Evolutionary conservation across 2,329 filamentous ascomycete species (phyloP).

Genomic region (Aspergillus neotritici): DNA sequence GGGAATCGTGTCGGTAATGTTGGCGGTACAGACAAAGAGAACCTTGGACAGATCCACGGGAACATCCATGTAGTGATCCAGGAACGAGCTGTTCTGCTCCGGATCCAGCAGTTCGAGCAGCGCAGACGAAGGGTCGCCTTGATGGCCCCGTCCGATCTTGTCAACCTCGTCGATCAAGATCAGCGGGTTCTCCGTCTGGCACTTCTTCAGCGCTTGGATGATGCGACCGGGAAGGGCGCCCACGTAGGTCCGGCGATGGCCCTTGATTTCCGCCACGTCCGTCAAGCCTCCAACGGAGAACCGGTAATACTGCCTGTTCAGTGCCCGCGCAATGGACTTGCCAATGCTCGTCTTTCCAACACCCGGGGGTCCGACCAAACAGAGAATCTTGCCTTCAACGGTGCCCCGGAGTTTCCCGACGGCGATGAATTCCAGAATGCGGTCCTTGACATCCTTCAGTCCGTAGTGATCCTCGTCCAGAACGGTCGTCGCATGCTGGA

Average conservation of each 20-base stretch:
- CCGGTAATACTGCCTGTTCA: slow-evolving; percentile 95
- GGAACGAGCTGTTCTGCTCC: slow-evolving; percentile 93
- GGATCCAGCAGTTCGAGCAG: slow-evolving; percentile 90
- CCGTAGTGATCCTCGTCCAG: slow-evolving; percentile 96
- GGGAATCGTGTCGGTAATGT: slow-evolving; percentile 97
- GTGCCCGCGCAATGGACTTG: slow-evolving; percentile 90
- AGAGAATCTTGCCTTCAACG: slow-evolving; percentile 96
- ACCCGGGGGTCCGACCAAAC: slow-evolving; percentile 93
- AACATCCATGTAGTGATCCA: slow-evolving; percentile 98
- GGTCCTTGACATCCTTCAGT: slow-evolving; percentile 95
- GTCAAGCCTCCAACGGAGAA: slow-evolving; percentile 97
- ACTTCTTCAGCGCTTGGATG: slow-evolving; percentile 97
- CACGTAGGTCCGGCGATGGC: slow-evolving; percentile 91
- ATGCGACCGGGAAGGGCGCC: slow-evolving; percentile 92
- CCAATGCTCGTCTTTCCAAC: slow-evolving; percentile 99
- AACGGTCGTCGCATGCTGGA: slow-evolving; percentile 82
- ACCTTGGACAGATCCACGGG: slow-evolving; percentile 97
- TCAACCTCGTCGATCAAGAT: slow-evolving; percentile 97
- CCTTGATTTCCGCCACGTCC: slow-evolving; percentile 98
- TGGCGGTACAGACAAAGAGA: slow-evolving; percentile 96
- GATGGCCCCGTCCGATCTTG: slow-evolving; percentile 94
- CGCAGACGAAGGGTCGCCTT: slow-evolving; percentile 92
- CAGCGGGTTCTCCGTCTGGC: slow-evolving; percentile 94
- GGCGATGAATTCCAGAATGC: slow-evolving; percentile 96
- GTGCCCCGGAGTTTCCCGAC: slow-evolving; percentile 95